These are phyloP conservation scores for Serendipita sp. DNA, from an alignment of 768 basidiomycete genomes.

Conservation along the genomic window DNA sequence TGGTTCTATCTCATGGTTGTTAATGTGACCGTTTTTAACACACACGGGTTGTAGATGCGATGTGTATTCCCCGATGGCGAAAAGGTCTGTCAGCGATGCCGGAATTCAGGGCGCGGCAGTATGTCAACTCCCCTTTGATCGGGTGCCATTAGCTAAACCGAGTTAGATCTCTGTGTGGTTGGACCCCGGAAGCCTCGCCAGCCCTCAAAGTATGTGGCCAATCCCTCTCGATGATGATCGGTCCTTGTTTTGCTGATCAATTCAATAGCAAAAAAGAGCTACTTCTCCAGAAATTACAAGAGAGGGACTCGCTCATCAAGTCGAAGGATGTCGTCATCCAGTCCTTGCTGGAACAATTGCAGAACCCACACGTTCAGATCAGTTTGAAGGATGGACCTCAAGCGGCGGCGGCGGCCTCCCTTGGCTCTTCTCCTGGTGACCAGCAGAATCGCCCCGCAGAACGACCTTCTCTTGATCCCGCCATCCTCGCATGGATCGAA, in stretches of 20 bases:
- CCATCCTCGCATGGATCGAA: conserved; percentile 19
- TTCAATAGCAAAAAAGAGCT: conserved; percentile 63
- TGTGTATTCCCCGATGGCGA: conserved; percentile 2
- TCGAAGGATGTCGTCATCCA: conserved; percentile 78
- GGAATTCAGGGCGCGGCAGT: conserved; percentile 1
- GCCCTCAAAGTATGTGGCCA: background rate
- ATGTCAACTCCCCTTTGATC: background rate
- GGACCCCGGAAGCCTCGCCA: conserved; percentile 1
- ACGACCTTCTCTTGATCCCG: background rate
- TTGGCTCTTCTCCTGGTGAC: conserved; percentile 50
- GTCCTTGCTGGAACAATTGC: conserved; percentile 67
- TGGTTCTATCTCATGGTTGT: no score
- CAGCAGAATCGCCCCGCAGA: background rate
- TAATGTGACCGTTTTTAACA: no score
- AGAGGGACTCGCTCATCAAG: conserved; percentile 78
- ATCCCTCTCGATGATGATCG: background rate
- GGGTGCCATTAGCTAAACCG: background rate
- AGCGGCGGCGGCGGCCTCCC: conserved; percentile 41
- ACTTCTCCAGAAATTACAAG: conserved; percentile 66
- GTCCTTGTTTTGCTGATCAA: background rate
- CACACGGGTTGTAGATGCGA: background rate
- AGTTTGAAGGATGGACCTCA: background rate
- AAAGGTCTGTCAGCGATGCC: background rate
- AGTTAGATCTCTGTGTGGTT: background rate
- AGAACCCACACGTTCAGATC: conserved; percentile 44